A percentile compares a stretch with the other conserved stretches of the same genome.
phyloP scores from a whole-genome alignment of 441 rosid genomes.

The Metrosideros polymorpha region DNA sequence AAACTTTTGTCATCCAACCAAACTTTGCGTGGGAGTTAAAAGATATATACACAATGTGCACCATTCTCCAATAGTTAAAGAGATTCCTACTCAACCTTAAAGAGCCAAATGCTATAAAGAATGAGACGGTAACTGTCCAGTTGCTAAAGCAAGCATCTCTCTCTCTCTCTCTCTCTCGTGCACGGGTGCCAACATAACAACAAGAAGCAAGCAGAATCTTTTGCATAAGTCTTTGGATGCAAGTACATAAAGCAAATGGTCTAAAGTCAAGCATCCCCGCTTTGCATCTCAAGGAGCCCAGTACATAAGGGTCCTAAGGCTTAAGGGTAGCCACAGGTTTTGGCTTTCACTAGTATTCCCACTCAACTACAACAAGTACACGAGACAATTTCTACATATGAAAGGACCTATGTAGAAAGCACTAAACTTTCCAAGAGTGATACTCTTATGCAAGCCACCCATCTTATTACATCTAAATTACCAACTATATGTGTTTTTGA shows the following conservation, averaged over 20 bases:
- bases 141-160: neutral
- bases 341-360: neutral
- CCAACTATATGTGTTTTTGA: neutral
- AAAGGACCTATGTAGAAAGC: neutral
- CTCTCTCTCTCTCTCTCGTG: neutral
- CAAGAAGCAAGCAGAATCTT: neutral
- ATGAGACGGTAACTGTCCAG: neutral
- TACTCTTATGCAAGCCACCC: neutral
- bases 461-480: neutral
- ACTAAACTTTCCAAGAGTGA: neutral
- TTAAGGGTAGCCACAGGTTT: neutral
- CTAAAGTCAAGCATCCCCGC: neutral
- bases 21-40: neutral
- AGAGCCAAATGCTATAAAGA: neutral
- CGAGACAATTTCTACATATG: neutral
- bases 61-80: neutral
- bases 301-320: neutral
- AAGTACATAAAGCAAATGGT: neutral
- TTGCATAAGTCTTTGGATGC: neutral
- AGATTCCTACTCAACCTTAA: neutral
- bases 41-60: neutral
- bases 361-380: neutral
- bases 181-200: neutral
- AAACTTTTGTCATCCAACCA: neutral
- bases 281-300: neutral